Conservation (phyloP, 495 filamentous ascomycete genomes). For the Umbilicaria muhlenbergii region DNA sequence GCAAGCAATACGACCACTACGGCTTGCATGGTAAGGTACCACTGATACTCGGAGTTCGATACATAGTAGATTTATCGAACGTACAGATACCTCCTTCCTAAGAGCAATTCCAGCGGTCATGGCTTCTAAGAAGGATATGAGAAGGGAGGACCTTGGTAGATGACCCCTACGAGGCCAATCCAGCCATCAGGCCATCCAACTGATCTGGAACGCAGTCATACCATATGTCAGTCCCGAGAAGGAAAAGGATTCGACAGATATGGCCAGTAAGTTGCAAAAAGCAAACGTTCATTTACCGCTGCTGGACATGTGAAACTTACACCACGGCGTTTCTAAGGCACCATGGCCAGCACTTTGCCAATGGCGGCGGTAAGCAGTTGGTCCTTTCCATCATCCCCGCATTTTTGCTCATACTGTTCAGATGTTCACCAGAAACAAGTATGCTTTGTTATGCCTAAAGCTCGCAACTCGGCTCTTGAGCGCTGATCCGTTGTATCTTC, state of each 20-base stretch:
- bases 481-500: neutral
- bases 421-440: constrained; percentile 87
- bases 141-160: constrained; percentile 65
- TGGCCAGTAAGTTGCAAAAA: constrained; percentile 27
- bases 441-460: constrained; percentile 16
- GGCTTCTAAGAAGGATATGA: constrained; percentile 75
- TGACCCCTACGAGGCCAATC: neutral
- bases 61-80: neutral
- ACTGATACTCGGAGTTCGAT: too few species aligned
- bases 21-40: too few species aligned
- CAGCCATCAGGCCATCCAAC: constrained; percentile 7
- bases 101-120: constrained; percentile 21
- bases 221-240: constrained; percentile 45
- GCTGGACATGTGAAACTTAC: constrained; percentile 12
- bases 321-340: constrained; percentile 29
- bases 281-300: constrained; percentile 26
- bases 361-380: constrained; percentile 62
- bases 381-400: neutral
- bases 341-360: constrained; percentile 68
- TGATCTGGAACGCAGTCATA: constrained; percentile 29
- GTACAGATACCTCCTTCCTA: neutral
- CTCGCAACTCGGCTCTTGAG: neutral
- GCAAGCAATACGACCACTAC: too few species aligned
- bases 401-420: constrained; percentile 12
- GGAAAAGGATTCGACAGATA: constrained; percentile 31